Percentiles rank a stretch among this genome's conserved stretches.
Conservation (phyloP, 352 stramenopile species). For the Phytophthora cryptogea region DNA sequence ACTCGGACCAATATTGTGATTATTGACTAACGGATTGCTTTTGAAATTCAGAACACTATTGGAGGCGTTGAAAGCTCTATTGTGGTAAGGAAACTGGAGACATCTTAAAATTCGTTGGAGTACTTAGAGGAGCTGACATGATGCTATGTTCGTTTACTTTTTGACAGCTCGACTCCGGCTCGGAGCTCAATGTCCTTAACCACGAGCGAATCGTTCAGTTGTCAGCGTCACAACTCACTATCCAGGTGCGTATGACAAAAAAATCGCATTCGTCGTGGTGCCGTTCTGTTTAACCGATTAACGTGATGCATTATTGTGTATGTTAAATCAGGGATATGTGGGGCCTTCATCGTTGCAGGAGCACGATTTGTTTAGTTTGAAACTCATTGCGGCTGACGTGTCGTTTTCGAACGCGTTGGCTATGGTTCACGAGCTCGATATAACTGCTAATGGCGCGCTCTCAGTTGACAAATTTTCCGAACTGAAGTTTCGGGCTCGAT, state of each 20-base stretch:
- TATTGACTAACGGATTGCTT: not conserved
- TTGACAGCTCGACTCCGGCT: slow-evolving; percentile 54
- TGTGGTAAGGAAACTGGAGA: slow-evolving; percentile 34
- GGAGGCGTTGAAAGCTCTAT: slow-evolving; percentile 50
- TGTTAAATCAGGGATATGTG: slow-evolving; percentile 45
- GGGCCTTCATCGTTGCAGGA: slow-evolving; percentile 51
- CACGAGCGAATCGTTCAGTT: slow-evolving; percentile 38
- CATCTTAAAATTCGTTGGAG: not conserved
- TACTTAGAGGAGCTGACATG: slow-evolving; percentile 12
- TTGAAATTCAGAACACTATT: slow-evolving; percentile 35
- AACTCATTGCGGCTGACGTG: slow-evolving; percentile 40
- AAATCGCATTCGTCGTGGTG: not conserved
- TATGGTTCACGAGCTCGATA: slow-evolving; percentile 43
- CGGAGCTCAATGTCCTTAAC: slow-evolving; percentile 50
- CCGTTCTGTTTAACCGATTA: not conserved
- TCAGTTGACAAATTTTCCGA: slow-evolving; percentile 74
- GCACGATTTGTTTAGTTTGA: slow-evolving; percentile 43
- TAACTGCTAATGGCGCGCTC: slow-evolving; percentile 35
- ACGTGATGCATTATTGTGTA: not conserved
- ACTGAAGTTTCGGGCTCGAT: slow-evolving; percentile 53
- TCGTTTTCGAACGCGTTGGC: slow-evolving; percentile 56
- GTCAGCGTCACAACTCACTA: slow-evolving; percentile 45
- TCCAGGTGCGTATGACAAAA: slow-evolving; percentile 38
- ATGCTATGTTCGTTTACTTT: slow-evolving; percentile 4
- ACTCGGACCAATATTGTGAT: not conserved